Percentiles rank a stretch among this genome's conserved stretches.
Evolutionary conservation across 2,329 filamentous ascomycete genomes (phyloP).

Genomic region (Diaporthe aspalathi): DNA sequence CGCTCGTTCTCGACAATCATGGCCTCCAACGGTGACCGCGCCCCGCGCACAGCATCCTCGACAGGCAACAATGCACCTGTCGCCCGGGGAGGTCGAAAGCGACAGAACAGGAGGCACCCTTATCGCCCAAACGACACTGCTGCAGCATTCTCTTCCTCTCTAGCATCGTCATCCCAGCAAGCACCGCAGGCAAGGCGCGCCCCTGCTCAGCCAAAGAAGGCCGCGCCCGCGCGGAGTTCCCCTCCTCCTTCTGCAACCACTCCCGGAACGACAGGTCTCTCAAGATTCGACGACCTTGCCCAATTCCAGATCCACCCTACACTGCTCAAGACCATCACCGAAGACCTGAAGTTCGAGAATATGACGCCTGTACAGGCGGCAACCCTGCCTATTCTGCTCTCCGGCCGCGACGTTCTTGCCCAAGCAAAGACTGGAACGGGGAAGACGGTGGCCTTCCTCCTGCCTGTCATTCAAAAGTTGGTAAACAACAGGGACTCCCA

Average conservation of each 20-base stretch:
- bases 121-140: conserved; percentile 18
- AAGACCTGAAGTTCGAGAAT: conserved; percentile 61
- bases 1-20: conserved; percentile 18
- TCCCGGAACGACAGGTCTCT: conserved; percentile 18
- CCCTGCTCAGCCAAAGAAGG: background rate
- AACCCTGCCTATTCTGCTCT: conserved; percentile 60
- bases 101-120: conserved; percentile 24
- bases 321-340: conserved; percentile 59
- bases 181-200: background rate
- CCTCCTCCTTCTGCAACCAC: background rate
- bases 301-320: conserved; percentile 57
- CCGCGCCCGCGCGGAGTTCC: background rate
- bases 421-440: conserved; percentile 90
- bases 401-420: conserved; percentile 70
- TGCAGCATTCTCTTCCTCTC: background rate
- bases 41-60: background rate
- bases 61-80: conserved; percentile 5
- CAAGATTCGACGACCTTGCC: conserved; percentile 58
- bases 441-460: conserved; percentile 85
- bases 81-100: conserved; percentile 6
- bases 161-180: background rate
- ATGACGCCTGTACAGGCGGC: conserved; percentile 68
- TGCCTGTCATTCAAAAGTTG: conserved; percentile 85
- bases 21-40: conserved; percentile 11
- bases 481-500: conserved; percentile 53